Evolutionary conservation across 2,329 filamentous ascomycete genomes (phyloP).

Genomic region (Coniochaeta pulveracea): DNA sequence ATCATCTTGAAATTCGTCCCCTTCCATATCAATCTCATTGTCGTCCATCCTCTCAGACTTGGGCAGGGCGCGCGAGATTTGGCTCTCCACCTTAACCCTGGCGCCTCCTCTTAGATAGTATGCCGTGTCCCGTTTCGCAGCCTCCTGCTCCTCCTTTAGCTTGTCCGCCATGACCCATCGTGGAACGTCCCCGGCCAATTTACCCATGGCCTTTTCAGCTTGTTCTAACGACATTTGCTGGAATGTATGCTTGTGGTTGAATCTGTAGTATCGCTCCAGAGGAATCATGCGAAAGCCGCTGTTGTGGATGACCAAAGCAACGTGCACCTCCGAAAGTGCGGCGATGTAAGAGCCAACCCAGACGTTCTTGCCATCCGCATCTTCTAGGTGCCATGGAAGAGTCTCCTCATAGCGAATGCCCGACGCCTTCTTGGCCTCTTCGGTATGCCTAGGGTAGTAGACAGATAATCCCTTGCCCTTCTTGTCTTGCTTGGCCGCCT

Average conservation of each 20-base stretch:
- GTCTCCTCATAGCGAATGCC: conserved; percentile 86
- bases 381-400: conserved; percentile 91
- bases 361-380: conserved; percentile 88
- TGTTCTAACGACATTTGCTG: conserved; percentile 71
- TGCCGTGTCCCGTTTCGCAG: conserved; percentile 50
- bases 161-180: conserved; percentile 70
- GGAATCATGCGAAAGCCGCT: conserved; percentile 75
- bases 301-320: conserved; percentile 63
- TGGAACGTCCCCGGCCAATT: conserved; percentile 62
- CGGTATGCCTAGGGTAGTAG: conserved; percentile 65
- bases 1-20: conserved; percentile 76
- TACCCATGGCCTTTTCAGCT: conserved; percentile 66
- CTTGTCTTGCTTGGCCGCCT: conserved; percentile 52
- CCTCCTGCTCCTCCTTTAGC: conserved; percentile 44
- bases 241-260: conserved; percentile 70
- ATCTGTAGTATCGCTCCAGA: conserved; percentile 91
- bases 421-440: conserved; percentile 66
- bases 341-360: conserved; percentile 90
- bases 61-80: conserved; percentile 48
- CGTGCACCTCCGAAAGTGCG: conserved; percentile 74
- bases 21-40: conserved; percentile 55
- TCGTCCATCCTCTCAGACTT: conserved; percentile 59
- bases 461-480: conserved; percentile 72
- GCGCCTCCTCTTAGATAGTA: conserved; percentile 38
- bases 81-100: conserved; percentile 58